phyloP scores from a whole-genome alignment of 164 flowering plant genomes.

The Dillenia turbinata region DNA sequence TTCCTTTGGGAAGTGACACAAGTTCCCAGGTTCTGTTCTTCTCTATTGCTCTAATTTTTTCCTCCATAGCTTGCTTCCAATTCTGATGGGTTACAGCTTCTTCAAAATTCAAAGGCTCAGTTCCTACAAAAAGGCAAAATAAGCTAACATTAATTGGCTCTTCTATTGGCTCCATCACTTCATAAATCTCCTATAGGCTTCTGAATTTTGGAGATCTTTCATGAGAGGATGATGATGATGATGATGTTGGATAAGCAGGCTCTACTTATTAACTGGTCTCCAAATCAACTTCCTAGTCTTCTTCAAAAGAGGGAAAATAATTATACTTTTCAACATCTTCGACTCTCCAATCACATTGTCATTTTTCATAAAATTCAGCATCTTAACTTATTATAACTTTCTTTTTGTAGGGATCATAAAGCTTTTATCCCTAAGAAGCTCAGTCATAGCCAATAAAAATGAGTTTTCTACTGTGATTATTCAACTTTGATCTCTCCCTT shows the following conservation, averaged over 20 bases:
- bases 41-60: neutral
- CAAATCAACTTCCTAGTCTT: too few relatives aligned
- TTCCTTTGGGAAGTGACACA: neutral
- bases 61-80: too few relatives aligned
- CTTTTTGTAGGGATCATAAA: too few relatives aligned
- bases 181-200: neutral
- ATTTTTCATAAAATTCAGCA: slow-evolving; percentile 4
- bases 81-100: neutral
- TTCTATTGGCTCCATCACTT: neutral
- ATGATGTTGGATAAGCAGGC: too few relatives aligned
- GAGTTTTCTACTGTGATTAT: neutral
- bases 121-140: neutral
- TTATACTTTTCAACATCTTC: too few relatives aligned
- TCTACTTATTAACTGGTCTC: too few relatives aligned
- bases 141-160: neutral
- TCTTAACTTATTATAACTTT: slow-evolving; percentile 7
- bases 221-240: too few relatives aligned
- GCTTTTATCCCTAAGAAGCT: neutral
- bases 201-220: neutral
- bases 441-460: slow-evolving; percentile 11
- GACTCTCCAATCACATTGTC: slow-evolving; percentile 1
- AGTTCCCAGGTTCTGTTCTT: neutral
- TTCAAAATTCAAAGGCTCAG: neutral
- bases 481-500: too few relatives aligned
- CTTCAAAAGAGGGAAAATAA: too few relatives aligned